Percentiles rank a stretch among this genome's conserved stretches.
Conservation (phyloP, 2,329 filamentous ascomycete genomes). For the Arthrinium phaeospermum region DNA sequence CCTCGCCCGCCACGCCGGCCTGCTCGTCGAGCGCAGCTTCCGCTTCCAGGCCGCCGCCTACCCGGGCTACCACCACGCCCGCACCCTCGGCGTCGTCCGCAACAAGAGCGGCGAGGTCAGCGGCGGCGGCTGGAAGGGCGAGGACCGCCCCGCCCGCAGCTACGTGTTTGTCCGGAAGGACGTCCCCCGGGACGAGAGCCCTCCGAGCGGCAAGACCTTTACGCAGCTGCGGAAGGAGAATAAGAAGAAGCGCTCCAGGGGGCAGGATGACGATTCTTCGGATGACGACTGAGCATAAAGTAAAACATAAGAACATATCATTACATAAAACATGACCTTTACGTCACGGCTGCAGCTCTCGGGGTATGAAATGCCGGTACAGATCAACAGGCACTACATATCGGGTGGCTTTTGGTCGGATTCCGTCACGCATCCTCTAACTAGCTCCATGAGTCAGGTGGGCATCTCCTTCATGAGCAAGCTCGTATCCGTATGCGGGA, state of each 20-base stretch:
- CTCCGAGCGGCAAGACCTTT: constrained; percentile 24
- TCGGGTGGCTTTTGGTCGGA: neutral
- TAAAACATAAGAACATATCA: neutral
- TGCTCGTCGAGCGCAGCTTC: constrained; percentile 74
- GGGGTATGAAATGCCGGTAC: neutral
- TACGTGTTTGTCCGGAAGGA: constrained; percentile 68
- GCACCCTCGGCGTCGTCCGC: constrained; percentile 71
- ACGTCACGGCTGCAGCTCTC: neutral
- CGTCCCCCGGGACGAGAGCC: constrained; percentile 42
- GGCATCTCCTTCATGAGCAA: neutral
- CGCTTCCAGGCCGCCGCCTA: constrained; percentile 70
- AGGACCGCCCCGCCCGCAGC: constrained; percentile 60
- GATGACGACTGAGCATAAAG: constrained; percentile 22
- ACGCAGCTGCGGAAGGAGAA: constrained; percentile 28
- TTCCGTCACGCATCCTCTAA: no score
- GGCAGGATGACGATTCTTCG: constrained; percentile 35
- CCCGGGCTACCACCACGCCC: constrained; percentile 74
- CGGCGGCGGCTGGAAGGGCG: constrained; percentile 56
- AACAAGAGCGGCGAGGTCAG: constrained; percentile 51
- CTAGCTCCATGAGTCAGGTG: neutral
- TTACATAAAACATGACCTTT: neutral
- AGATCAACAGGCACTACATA: neutral
- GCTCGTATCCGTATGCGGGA: neutral
- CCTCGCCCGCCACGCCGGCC: constrained; percentile 77
- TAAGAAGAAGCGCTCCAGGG: constrained; percentile 42